These are phyloP conservation scores for Trichoderma arundinaceum DNA, from an alignment of 2,329 filamentous ascomycete genomes.

Conservation along the genomic window DNA sequence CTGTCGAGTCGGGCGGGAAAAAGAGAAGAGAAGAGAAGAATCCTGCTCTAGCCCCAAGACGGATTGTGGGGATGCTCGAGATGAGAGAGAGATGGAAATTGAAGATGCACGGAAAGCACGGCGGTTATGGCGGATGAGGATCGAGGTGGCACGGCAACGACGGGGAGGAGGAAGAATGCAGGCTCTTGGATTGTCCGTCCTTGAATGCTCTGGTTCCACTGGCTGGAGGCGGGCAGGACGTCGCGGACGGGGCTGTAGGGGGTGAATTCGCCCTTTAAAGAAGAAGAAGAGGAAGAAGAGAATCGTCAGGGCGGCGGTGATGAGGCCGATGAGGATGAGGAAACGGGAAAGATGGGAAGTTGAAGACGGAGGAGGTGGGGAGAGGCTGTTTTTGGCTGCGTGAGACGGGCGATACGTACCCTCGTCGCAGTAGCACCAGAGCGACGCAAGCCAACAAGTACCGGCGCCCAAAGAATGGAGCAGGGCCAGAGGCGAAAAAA, in stretches of 20 bases:
- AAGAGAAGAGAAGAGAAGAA: neutral
- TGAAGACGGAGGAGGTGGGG: slow-evolving; percentile 26
- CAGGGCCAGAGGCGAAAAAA: slow-evolving; percentile 26
- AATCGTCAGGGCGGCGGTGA: slow-evolving; percentile 20
- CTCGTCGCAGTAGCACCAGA: neutral
- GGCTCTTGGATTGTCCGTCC: neutral
- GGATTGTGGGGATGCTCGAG: slow-evolving; percentile 5
- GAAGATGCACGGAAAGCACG: slow-evolving; percentile 20
- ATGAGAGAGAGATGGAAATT: slow-evolving; percentile 3
- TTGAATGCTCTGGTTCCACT: slow-evolving; percentile 21
- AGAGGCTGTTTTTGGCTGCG: slow-evolving; percentile 31
- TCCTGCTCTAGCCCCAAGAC: no score
- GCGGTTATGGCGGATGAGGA: slow-evolving; percentile 9
- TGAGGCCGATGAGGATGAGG: slow-evolving; percentile 27
- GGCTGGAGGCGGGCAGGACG: slow-evolving; percentile 25
- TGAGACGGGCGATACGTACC: slow-evolving; percentile 27
- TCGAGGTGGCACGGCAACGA: slow-evolving; percentile 24
- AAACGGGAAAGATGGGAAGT: slow-evolving; percentile 28
- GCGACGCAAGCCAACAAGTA: slow-evolving; percentile 23
- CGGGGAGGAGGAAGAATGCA: slow-evolving; percentile 11
- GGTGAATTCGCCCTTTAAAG: slow-evolving; percentile 18
- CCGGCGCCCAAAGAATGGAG: slow-evolving; percentile 29
- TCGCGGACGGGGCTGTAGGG: slow-evolving; percentile 27
- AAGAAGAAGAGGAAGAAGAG: neutral
- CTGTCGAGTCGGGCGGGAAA: slow-evolving; percentile 22